Base-by-base conservation (phyloP, 441 rosid genomes). In the Erysimum pusillum region DNA sequence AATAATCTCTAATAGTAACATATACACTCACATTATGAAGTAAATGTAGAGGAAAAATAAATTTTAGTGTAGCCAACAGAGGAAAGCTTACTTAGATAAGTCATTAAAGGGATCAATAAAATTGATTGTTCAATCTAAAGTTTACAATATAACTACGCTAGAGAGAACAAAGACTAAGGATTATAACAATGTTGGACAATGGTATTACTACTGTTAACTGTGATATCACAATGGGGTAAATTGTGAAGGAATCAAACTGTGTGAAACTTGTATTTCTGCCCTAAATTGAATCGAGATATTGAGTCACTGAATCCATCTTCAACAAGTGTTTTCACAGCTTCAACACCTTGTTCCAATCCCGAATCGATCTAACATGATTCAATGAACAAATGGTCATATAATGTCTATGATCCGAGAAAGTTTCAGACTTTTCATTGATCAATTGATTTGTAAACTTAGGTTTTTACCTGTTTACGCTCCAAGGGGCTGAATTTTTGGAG, bases 191-290 rank as follows among this genome's bases (percentile, higher is more conserved):
- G 41, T 32, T 38, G 35, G 18, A 41, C 51, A 39, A 38, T 25
- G 38, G 13, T 48, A 12, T 32, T 17, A 45, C 31, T 15, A 31
- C 1, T 14, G 58, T 49, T 34, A 67, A 67, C 14, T 35, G 35
- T 18, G 60, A 49, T 28, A 64, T 10, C 28, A 71, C 0, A 25
- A 38, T 17, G 48, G 38, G 31, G 49, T 28, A 48, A 67, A 44
- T 60, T 22, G 57, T 15, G 0, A 9, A 42, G 20, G 14, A 46
- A 61, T 85, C 81, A 90, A 73, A 91, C 90, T 78, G 81, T 86
- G 83, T 91, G 91, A 78, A 83, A 78, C 89, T 94, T 91, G 80
- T 87, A 94, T 68, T 89, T 94, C 70, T 94, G 96, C 14, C 85
- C 88, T 62, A 86, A 69, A 82, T 94, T 91, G 69, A 94, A 89